These are phyloP conservation scores for Reticulascus tulasneorum DNA, from an alignment of 2,329 filamentous ascomycete genomes.

Conservation along the genomic window DNA sequence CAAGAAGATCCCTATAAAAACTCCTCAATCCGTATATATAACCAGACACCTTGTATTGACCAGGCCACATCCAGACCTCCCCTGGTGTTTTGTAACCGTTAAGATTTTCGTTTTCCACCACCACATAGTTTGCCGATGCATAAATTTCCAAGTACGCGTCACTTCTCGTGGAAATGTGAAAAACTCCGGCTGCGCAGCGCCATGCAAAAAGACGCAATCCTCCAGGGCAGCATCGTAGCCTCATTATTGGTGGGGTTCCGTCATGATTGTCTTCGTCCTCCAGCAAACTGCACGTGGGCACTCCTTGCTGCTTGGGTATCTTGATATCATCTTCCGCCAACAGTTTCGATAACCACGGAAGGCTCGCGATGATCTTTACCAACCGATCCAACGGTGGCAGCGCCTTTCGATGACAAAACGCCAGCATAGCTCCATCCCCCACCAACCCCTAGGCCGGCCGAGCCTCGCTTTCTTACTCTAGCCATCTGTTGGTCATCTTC, in stretches of 20 bases:
- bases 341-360: conserved; percentile 14
- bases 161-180: too few species aligned
- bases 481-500: conserved; percentile 46
- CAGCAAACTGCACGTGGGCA: too few species aligned
- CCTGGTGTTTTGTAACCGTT: conserved; percentile 13
- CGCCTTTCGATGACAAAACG: conserved; percentile 15
- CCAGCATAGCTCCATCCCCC: conserved; percentile 38
- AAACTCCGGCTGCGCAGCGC: too few species aligned
- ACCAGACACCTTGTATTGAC: conserved; percentile 11
- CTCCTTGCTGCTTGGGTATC: conserved; percentile 9
- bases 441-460: conserved; percentile 36
- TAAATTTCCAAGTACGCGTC: too few species aligned
- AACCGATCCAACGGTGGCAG: conserved; percentile 6
- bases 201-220: too few species aligned
- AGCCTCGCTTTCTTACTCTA: conserved; percentile 45
- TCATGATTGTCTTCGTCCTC: too few species aligned
- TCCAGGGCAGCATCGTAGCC: too few species aligned
- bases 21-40: conserved; percentile 10
- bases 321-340: conserved; percentile 13
- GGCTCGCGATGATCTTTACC: conserved; percentile 15
- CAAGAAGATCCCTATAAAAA: conserved; percentile 2
- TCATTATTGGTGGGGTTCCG: too few species aligned
- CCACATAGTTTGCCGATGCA: conserved; percentile 10
- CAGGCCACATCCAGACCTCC: conserved; percentile 7
- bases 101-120: conserved; percentile 11